These are phyloP conservation scores for Flaveria linearis DNA, from an alignment of 129 eudicot genomes.

Conservation along the genomic window DNA sequence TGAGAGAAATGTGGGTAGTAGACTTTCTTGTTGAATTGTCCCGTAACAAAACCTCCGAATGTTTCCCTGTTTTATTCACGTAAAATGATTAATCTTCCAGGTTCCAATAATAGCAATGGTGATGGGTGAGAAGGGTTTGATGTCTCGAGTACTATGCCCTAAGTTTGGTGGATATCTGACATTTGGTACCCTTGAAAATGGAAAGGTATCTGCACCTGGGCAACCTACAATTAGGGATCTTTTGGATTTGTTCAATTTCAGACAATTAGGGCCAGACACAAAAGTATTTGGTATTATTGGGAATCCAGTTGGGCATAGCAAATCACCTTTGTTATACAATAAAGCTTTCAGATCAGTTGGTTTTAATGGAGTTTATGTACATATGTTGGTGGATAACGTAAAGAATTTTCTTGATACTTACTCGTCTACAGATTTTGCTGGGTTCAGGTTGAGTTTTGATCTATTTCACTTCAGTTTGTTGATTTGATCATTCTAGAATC, in stretches of 20 bases:
- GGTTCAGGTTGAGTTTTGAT: conserved; percentile 65
- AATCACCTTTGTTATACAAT: conserved; percentile 76
- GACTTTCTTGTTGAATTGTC: not conserved
- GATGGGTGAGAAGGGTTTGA: conserved; percentile 94
- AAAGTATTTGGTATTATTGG: conserved; percentile 87
- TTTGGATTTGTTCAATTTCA: conserved; percentile 75
- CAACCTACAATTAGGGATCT: conserved; percentile 86
- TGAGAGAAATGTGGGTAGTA: not conserved
- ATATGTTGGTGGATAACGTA: conserved; percentile 78
- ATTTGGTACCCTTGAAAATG: conserved; percentile 76
- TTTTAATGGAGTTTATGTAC: conserved; percentile 79
- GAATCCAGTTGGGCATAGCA: conserved; percentile 96
- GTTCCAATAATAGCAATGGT: conserved; percentile 95
- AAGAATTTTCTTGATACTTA: conserved; percentile 64
- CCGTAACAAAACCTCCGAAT: not conserved
- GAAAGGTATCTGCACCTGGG: conserved; percentile 91
- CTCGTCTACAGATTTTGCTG: conserved; percentile 85
- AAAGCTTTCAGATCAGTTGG: conserved; percentile 81
- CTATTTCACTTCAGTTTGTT: conserved; percentile 15
- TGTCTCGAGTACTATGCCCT: conserved; percentile 84
- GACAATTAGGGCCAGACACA: conserved; percentile 77
- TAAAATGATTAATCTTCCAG: conserved; percentile 41
- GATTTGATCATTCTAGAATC: conserved; percentile 19
- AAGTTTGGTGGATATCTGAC: conserved; percentile 97
- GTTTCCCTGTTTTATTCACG: not conserved